Conservation (phyloP, 2,329 filamentous ascomycete genomes). For the Didymella keratinophila region DNA sequence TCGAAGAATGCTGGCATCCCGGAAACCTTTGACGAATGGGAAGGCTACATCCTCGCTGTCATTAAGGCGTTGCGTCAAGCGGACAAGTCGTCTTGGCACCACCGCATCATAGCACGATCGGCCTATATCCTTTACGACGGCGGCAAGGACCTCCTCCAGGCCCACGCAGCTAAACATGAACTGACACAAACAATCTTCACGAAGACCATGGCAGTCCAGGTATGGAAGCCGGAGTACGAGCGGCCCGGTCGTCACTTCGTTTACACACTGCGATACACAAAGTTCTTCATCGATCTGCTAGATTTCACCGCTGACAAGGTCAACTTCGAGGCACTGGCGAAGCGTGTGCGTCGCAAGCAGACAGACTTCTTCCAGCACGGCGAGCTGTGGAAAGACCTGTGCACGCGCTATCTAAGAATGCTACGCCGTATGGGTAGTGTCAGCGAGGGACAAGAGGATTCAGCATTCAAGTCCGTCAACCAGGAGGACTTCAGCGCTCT, state of each 20-base stretch:
- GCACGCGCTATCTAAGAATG: constrained; percentile 64
- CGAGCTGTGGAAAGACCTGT: constrained; percentile 69
- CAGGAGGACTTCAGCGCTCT: constrained; percentile 70
- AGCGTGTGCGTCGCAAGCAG: constrained; percentile 81
- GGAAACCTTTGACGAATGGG: constrained; percentile 62
- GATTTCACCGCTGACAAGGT: constrained; percentile 76
- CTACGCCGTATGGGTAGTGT: constrained; percentile 66
- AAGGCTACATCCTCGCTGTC: constrained; percentile 69
- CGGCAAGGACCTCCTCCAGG: constrained; percentile 59
- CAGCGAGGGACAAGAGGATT: constrained; percentile 68
- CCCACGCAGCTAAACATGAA: constrained; percentile 74
- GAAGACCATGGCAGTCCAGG: constrained; percentile 92
- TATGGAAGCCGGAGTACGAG: constrained; percentile 93
- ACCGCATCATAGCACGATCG: constrained; percentile 83
- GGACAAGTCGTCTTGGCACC: constrained; percentile 95
- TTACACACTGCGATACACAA: constrained; percentile 86
- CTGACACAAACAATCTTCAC: constrained; percentile 87
- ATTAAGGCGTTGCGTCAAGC: constrained; percentile 68
- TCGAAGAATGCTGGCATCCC: constrained; percentile 60
- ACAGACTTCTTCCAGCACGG: constrained; percentile 74
- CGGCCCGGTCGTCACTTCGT: constrained; percentile 86
- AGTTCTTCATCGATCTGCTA: constrained; percentile 79
- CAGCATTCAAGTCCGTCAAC: constrained; percentile 68
- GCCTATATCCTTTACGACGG: constrained; percentile 69
- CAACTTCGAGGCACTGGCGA: constrained; percentile 79